Percentiles rank a stretch among this genome's conserved stretches.
Conservation (phyloP, 1,139 yeast species). For the Lodderomyces orthopsilosis region DNA sequence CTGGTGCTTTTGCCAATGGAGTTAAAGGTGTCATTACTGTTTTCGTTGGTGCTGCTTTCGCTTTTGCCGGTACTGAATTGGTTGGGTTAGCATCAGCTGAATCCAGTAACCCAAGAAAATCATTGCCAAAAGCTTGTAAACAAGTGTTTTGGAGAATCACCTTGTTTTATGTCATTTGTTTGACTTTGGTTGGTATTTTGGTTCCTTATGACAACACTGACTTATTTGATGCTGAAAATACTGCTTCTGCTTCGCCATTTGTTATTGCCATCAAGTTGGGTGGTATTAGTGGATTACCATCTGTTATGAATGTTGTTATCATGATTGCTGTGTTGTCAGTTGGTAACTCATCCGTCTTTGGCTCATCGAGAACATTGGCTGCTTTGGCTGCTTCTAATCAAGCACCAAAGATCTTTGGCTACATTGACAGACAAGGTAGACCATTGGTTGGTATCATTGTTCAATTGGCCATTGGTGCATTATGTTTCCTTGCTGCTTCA, state of each 20-base stretch:
- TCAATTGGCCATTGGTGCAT: slow-evolving; percentile 59
- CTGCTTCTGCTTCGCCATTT: slow-evolving; percentile 48
- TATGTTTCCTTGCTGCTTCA: slow-evolving; percentile 73
- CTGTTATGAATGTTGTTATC: slow-evolving; percentile 49
- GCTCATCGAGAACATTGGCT: slow-evolving; percentile 76
- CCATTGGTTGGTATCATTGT: slow-evolving; percentile 65
- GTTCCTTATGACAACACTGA: slow-evolving; percentile 37
- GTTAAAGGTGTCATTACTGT: slow-evolving; percentile 55
- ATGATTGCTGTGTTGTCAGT: slow-evolving; percentile 48
- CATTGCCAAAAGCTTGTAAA: slow-evolving; percentile 44
- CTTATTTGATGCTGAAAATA: slow-evolving; percentile 32
- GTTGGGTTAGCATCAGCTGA: slow-evolving; percentile 47
- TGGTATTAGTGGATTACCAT: slow-evolving; percentile 43
- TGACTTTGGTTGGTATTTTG: slow-evolving; percentile 41
- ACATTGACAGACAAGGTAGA: slow-evolving; percentile 72
- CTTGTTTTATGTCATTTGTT: slow-evolving; percentile 43
- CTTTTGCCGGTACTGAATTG: slow-evolving; percentile 48
- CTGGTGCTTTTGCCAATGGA: slow-evolving; percentile 37
- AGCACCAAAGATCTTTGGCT: slow-evolving; percentile 72
- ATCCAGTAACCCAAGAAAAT: slow-evolving; percentile 38
- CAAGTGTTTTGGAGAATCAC: slow-evolving; percentile 50
- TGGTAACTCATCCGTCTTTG: slow-evolving; percentile 59
- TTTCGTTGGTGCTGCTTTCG: slow-evolving; percentile 46
- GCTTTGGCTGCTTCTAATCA: slow-evolving; percentile 80
- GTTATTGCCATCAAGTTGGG: slow-evolving; percentile 45